Evolutionary conservation across 148 eudicot species (phyloP).

Genomic region (Selenicereus undatus): DNA sequence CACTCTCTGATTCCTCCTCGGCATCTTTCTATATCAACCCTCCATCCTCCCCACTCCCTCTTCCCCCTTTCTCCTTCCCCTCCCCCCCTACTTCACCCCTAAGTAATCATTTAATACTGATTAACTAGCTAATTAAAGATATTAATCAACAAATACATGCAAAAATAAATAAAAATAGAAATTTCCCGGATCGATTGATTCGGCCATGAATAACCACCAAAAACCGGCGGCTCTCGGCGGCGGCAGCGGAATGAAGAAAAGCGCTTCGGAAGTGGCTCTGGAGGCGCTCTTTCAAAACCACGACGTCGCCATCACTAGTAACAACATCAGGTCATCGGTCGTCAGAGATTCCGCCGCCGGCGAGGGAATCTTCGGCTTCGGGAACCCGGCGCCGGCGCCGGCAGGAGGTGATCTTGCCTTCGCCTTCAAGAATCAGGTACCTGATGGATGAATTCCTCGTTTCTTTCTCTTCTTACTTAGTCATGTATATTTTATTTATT

Average conservation of each 20-base stretch:
- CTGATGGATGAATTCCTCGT: neutral
- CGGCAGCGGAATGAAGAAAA: conserved; percentile 23
- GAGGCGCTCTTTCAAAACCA: conserved; percentile 11
- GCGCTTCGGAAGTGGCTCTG: conserved; percentile 23
- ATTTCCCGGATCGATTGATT: neutral
- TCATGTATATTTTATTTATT: neutral
- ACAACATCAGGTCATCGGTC: neutral
- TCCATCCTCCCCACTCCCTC: conserved; percentile 20
- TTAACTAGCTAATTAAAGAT: neutral
- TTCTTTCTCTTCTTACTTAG: neutral
- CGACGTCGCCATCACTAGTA: neutral
- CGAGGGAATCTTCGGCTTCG: neutral
- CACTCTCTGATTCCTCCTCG: no score
- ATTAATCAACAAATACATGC: neutral
- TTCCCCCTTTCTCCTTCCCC: conserved; percentile 25
- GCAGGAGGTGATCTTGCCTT: neutral
- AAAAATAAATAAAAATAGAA: neutral
- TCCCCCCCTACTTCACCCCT: neutral
- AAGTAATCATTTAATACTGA: neutral
- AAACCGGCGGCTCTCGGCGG: neutral
- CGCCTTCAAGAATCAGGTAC: conserved; percentile 18
- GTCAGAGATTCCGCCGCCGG: neutral
- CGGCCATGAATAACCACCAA: neutral
- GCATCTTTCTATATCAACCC: conserved; percentile 18
- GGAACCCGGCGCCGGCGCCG: neutral